Conservation (phyloP, 2,329 filamentous ascomycete genomes). For the Fusarium avenaceum region DNA sequence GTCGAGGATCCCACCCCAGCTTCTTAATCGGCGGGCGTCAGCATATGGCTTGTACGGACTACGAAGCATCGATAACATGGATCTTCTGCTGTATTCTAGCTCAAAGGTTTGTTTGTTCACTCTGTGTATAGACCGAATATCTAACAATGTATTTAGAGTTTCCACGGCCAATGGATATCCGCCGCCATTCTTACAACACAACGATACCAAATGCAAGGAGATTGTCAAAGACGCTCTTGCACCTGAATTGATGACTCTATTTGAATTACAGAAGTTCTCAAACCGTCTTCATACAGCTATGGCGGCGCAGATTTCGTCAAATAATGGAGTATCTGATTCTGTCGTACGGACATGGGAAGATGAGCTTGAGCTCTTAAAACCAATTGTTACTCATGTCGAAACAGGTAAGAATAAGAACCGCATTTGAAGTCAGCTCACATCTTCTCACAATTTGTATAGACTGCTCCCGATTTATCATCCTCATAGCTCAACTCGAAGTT, state of each 20-base stretch:
- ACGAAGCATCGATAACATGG: conserved; percentile 68
- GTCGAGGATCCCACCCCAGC: conserved; percentile 64
- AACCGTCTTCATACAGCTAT: conserved; percentile 64
- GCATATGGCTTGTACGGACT: conserved; percentile 61
- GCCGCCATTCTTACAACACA: conserved; percentile 64
- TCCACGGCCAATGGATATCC: conserved; percentile 62
- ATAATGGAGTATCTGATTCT: conserved; percentile 61
- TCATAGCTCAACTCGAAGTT: conserved; percentile 66
- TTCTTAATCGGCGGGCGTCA: conserved; percentile 61
- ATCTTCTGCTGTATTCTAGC: conserved; percentile 66
- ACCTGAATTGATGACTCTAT: conserved; percentile 58
- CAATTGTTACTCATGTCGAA: conserved; percentile 61
- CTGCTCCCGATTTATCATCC: conserved; percentile 62
- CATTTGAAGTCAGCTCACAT: fast-evolving
- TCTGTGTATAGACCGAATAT: background rate
- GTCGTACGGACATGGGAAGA: conserved; percentile 64
- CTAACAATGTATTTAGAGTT: conserved; percentile 34
- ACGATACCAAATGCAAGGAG: conserved; percentile 60
- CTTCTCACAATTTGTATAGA: conserved; percentile 51
- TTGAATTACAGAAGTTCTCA: conserved; percentile 65
- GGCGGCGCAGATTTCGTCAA: conserved; percentile 61
- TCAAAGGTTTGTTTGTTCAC: conserved; percentile 57
- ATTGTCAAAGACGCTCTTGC: conserved; percentile 58
- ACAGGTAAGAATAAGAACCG: conserved; percentile 55
- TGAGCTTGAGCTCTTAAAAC: conserved; percentile 64